Evolutionary conservation across 495 filamentous ascomycete species (phyloP).

Genomic region (Aspergillus nidulans): DNA sequence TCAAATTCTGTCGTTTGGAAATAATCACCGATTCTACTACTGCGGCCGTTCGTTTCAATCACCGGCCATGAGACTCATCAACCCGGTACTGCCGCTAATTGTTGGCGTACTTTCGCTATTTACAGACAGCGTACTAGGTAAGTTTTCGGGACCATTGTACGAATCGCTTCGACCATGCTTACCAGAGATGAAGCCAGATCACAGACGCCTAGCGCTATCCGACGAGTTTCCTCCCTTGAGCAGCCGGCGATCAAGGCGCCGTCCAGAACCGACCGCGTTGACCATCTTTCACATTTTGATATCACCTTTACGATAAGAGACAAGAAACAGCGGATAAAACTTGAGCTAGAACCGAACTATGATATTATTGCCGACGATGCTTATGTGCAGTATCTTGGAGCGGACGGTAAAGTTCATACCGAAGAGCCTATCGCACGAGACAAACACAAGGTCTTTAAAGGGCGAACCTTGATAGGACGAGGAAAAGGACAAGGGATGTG

Average conservation of each 20-base stretch:
- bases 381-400: slow-evolving; percentile 62
- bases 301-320: slow-evolving; percentile 72
- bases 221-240: slow-evolving; percentile 67
- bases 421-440: slow-evolving; percentile 63
- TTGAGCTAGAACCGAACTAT: slow-evolving; percentile 85
- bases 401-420: slow-evolving; percentile 58
- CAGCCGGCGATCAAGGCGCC: slow-evolving; percentile 73
- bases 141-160: background rate
- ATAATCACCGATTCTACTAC: background rate
- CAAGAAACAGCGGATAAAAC: slow-evolving; percentile 63
- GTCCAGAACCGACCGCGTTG: slow-evolving; percentile 59
- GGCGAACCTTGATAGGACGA: slow-evolving; percentile 65
- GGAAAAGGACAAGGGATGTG: slow-evolving; percentile 58
- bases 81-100: slow-evolving; percentile 15
- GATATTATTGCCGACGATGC: slow-evolving; percentile 80
- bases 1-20: background rate
- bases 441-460: slow-evolving; percentile 80
- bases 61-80: slow-evolving; percentile 19
- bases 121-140: slow-evolving; percentile 14
- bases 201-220: slow-evolving; percentile 68
- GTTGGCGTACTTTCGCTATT: slow-evolving; percentile 20
- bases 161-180: background rate
- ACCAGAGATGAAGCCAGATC: slow-evolving; percentile 56
- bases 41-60: slow-evolving; percentile 5
- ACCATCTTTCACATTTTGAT: slow-evolving; percentile 76